Percentiles rank a stretch among this genome's conserved stretches.
Conservation (phyloP, 148 eudicot species). For the Gaultheria prostrata region DNA sequence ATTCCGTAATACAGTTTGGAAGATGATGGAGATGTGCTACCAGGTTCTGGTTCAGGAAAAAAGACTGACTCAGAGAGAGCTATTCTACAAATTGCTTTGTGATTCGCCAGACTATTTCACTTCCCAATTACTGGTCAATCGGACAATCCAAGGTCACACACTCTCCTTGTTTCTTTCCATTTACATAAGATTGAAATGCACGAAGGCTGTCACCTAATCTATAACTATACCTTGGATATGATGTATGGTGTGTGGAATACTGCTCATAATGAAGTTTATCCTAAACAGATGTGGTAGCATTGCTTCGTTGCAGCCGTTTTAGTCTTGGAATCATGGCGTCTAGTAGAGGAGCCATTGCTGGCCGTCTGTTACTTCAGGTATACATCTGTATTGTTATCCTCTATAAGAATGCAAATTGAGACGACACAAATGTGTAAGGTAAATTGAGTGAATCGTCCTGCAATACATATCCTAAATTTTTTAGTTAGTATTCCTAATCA, state of each 20-base stretch:
- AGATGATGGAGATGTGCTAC: constrained; percentile 91
- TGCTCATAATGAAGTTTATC: neutral
- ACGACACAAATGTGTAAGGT: neutral
- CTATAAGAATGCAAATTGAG: neutral
- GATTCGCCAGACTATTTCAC: constrained; percentile 77
- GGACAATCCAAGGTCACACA: constrained; percentile 71
- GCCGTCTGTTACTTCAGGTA: constrained; percentile 84
- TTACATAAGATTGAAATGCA: neutral
- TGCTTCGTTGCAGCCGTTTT: constrained; percentile 90
- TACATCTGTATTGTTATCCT: neutral
- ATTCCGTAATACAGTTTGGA: constrained; percentile 63
- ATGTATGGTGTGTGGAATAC: neutral
- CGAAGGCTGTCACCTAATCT: neutral
- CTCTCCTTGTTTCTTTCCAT: neutral
- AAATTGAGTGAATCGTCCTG: neutral
- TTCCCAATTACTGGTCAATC: constrained; percentile 78
- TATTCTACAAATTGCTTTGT: constrained; percentile 79
- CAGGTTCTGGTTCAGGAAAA: constrained; percentile 72
- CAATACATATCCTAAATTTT: neutral
- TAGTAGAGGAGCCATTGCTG: constrained; percentile 86
- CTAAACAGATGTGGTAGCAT: constrained; percentile 77
- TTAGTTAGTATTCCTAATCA: neutral
- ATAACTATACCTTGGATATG: neutral
- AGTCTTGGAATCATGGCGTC: constrained; percentile 99
- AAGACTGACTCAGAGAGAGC: constrained; percentile 87